Evolutionary conservation across 495 filamentous ascomycete species (phyloP).

Genomic region (Choiromyces venosus): DNA sequence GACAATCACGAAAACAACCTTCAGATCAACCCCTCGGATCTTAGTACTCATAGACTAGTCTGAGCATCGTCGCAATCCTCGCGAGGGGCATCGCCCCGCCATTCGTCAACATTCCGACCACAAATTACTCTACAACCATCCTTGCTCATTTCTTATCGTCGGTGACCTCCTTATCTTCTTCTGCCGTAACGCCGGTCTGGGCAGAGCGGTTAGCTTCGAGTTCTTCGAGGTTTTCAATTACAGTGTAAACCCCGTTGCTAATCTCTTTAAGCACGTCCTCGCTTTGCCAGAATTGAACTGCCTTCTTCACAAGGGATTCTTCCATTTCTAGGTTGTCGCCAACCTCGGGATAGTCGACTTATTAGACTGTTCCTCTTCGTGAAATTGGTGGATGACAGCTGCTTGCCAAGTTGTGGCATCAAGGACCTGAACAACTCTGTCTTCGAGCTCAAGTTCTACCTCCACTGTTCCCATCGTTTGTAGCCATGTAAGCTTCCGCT

Average conservation of each 20-base stretch:
- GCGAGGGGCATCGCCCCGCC: slow-evolving; percentile 70
- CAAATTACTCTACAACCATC: slow-evolving; percentile 80
- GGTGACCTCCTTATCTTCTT: slow-evolving; percentile 53
- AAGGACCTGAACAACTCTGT: slow-evolving; percentile 61
- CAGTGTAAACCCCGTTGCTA: slow-evolving; percentile 52
- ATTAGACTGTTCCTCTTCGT: slow-evolving; percentile 44
- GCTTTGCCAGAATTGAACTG: slow-evolving; percentile 77
- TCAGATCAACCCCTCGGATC: too few relatives aligned
- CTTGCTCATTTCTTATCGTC: slow-evolving; percentile 75
- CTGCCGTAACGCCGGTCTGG: slow-evolving; percentile 45
- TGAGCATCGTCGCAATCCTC: slow-evolving; percentile 88
- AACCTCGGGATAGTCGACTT: slow-evolving; percentile 56
- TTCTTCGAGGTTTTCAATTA: slow-evolving; percentile 58
- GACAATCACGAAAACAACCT: too few relatives aligned
- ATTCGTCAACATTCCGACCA: slow-evolving; percentile 92
- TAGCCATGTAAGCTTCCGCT: slow-evolving; percentile 82
- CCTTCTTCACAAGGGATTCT: slow-evolving; percentile 64
- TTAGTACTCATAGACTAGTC: too few relatives aligned
- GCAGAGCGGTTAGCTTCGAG: slow-evolving; percentile 47
- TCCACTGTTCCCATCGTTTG: slow-evolving; percentile 72
- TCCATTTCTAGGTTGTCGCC: slow-evolving; percentile 66
- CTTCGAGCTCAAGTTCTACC: slow-evolving; percentile 75
- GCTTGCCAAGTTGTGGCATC: slow-evolving; percentile 85
- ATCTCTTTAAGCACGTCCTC: slow-evolving; percentile 67
- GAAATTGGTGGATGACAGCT: slow-evolving; percentile 81